Evolutionary conservation across 106 monocot genomes (phyloP).

Genomic region (Posidonia australis): DNA sequence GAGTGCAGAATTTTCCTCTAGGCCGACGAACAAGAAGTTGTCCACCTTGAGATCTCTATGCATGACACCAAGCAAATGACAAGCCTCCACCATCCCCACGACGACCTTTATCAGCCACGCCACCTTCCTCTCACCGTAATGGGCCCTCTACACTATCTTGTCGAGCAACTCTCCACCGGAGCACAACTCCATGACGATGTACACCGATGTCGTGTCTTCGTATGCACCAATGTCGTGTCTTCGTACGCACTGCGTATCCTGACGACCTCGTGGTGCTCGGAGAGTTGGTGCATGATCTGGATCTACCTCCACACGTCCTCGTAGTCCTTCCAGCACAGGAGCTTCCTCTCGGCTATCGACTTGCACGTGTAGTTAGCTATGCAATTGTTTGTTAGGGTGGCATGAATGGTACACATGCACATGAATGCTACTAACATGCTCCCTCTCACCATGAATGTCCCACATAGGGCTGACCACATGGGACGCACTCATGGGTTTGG

Average conservation of each 20-base stretch:
- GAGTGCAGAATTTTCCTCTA: slow-evolving; percentile 3
- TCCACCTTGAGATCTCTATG: slow-evolving; percentile 19
- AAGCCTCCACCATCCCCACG: slow-evolving; percentile 15
- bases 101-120: slow-evolving; percentile 9
- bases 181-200: slow-evolving; percentile 17
- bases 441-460: too few species aligned
- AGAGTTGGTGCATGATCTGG: slow-evolving; percentile 21
- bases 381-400: too few species aligned
- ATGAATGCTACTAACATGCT: too few species aligned
- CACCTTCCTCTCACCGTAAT: slow-evolving; percentile 15
- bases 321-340: slow-evolving; percentile 12
- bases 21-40: slow-evolving; percentile 9
- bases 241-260: slow-evolving; percentile 12
- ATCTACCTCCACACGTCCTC: slow-evolving; percentile 15
- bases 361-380: slow-evolving; percentile 22
- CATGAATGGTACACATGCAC: too few species aligned
- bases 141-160: slow-evolving; percentile 10
- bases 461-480: too few species aligned
- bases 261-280: slow-evolving; percentile 15
- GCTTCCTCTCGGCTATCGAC: slow-evolving; percentile 16
- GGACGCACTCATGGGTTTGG: too few species aligned
- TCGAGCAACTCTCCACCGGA: slow-evolving; percentile 17
- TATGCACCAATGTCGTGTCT: slow-evolving; percentile 9
- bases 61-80: slow-evolving; percentile 15
- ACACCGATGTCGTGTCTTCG: slow-evolving; percentile 9